These are phyloP conservation scores for Alternaria rosae DNA, from an alignment of 2,329 filamentous ascomycete genomes.

Conservation along the genomic window DNA sequence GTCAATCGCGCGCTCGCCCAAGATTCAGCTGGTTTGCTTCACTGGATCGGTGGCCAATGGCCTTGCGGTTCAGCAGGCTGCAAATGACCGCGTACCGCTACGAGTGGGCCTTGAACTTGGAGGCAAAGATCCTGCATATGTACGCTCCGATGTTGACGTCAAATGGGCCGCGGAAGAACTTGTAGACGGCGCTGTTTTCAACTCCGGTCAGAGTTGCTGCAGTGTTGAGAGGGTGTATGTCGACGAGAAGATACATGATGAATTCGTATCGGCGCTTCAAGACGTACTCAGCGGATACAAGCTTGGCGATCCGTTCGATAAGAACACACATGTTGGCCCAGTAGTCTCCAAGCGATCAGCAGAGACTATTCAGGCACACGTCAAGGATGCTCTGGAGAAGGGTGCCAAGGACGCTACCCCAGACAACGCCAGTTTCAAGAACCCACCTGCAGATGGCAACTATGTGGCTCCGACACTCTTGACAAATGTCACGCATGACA, in stretches of 20 bases:
- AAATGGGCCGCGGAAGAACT: slow-evolving; percentile 93
- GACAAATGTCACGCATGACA: slow-evolving; percentile 78
- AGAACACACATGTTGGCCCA: slow-evolving; percentile 82
- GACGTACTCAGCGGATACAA: slow-evolving; percentile 80
- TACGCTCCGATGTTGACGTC: slow-evolving; percentile 84
- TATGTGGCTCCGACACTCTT: slow-evolving; percentile 88
- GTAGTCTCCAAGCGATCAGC: slow-evolving; percentile 84
- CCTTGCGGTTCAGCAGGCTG: slow-evolving; percentile 83
- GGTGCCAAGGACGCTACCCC: slow-evolving; percentile 87
- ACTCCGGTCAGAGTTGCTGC: slow-evolving; percentile 98
- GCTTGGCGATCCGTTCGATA: slow-evolving; percentile 85
- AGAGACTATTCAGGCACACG: slow-evolving; percentile 77
- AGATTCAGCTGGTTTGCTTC: slow-evolving; percentile 85
- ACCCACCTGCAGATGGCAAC: slow-evolving; percentile 79
- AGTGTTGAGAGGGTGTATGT: slow-evolving; percentile 93
- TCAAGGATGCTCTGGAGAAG: slow-evolving; percentile 81
- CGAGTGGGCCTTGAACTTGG: slow-evolving; percentile 90
- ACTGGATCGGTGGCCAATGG: slow-evolving; percentile 92
- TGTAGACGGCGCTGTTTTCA: slow-evolving; percentile 95
- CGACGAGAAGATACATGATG: slow-evolving; percentile 81
- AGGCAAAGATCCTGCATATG: slow-evolving; percentile 93
- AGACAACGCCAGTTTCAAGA: slow-evolving; percentile 77
- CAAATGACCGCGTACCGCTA: slow-evolving; percentile 78
- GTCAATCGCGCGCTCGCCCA: slow-evolving; percentile 76
- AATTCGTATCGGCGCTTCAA: slow-evolving; percentile 80